These are phyloP conservation scores for Aspergillus aculeatus DNA, from an alignment of 2,329 filamentous ascomycete species.

Conservation along the genomic window DNA sequence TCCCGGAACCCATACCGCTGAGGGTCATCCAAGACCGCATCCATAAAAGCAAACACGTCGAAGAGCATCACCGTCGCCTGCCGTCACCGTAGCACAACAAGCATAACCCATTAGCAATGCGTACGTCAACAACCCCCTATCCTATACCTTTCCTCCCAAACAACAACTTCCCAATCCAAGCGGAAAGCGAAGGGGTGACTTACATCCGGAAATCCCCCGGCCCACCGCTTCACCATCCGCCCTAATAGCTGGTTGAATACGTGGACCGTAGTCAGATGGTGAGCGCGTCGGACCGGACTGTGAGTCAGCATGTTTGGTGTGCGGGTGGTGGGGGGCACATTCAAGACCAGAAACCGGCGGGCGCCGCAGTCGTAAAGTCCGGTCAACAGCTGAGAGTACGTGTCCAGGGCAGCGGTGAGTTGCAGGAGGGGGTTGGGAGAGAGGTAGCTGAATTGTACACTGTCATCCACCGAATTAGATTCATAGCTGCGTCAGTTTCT, in stretches of 20 bases:
- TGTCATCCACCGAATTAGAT: neutral
- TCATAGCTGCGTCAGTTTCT: no score
- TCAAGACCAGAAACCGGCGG: slow-evolving; percentile 2
- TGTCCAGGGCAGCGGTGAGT: neutral
- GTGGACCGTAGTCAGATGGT: neutral
- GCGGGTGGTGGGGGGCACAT: slow-evolving; percentile 5
- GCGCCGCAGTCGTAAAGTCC: slow-evolving; percentile 5
- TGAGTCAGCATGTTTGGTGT: slow-evolving; percentile 1
- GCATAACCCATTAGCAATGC: no score
- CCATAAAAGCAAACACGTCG: neutral
- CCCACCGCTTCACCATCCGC: neutral
- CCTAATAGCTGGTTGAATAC: neutral
- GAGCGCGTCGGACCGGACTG: neutral
- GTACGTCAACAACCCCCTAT: no score
- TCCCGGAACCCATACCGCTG: slow-evolving; percentile 2
- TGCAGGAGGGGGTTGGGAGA: neutral
- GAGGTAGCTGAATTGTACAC: neutral
- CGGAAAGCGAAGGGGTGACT: neutral
- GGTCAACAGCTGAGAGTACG: neutral
- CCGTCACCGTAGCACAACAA: no score
- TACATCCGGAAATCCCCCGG: neutral
- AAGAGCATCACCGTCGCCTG: neutral
- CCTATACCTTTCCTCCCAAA: neutral
- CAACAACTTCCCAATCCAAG: no score
- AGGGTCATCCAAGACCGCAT: neutral